phyloP scores from a whole-genome alignment of 1,139 yeast genomes.

The Geotrichum candidum region DNA sequence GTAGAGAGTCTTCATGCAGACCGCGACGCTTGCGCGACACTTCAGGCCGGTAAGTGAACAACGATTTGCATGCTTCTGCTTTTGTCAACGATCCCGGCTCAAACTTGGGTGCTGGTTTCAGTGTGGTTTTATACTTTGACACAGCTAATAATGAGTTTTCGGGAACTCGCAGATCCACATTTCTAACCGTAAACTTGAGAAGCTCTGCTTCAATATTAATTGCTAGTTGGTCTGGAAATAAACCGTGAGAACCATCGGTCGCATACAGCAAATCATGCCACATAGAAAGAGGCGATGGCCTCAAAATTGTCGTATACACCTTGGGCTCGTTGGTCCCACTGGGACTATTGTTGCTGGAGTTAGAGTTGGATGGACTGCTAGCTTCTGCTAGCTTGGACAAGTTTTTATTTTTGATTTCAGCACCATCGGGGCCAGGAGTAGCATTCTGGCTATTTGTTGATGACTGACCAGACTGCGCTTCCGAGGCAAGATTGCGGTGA shows the following conservation, averaged over 20 bases:
- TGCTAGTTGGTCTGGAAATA: constrained; percentile 73
- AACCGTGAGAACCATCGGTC: constrained; percentile 61
- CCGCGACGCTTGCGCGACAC: constrained; percentile 27
- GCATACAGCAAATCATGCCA: constrained; percentile 83
- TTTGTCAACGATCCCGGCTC: constrained; percentile 1
- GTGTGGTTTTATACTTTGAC: not conserved
- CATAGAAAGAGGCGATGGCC: constrained; percentile 73
- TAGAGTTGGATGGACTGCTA: not conserved
- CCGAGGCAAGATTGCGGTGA: constrained; percentile 43
- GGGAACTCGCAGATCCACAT: constrained; percentile 67
- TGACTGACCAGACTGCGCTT: not conserved
- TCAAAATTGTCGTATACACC: constrained; percentile 66
- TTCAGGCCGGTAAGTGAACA: constrained; percentile 26
- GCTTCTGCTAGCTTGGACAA: not conserved
- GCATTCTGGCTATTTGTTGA: not conserved
- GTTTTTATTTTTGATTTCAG: constrained; percentile 6
- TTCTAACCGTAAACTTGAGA: constrained; percentile 67
- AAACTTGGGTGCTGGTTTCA: constrained; percentile 2
- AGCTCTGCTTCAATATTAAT: constrained; percentile 80
- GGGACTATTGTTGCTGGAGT: constrained; percentile 1
- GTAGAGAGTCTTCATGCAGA: constrained; percentile 60
- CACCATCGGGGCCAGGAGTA: constrained; percentile 5
- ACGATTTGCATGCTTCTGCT: constrained; percentile 14
- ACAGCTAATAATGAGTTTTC: constrained; percentile 11
- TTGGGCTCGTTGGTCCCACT: constrained; percentile 44